Conservation (phyloP, 805 yeast genomes). For the Starmerella bombicola region DNA sequence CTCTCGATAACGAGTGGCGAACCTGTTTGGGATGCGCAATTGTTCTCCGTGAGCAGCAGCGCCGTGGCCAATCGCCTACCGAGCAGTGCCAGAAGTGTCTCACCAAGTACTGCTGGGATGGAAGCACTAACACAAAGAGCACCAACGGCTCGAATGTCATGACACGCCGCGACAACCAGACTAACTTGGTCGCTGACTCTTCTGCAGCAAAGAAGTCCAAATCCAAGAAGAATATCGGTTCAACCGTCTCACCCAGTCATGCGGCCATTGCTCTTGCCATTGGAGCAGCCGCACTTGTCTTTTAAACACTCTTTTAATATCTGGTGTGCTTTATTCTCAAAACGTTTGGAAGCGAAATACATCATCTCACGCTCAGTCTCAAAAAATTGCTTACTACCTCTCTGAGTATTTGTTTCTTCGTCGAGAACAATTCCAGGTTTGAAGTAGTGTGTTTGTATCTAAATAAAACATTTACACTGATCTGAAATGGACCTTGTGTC, state of each 20-base stretch:
- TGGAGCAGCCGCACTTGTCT: not conserved
- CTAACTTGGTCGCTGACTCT: slow-evolving; percentile 15
- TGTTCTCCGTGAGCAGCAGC: slow-evolving; percentile 67
- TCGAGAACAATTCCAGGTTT: too few species aligned
- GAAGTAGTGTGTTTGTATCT: too few species aligned
- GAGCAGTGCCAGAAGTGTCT: slow-evolving; percentile 68
- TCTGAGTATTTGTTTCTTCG: too few species aligned
- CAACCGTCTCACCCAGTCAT: not conserved
- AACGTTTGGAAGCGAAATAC: too few species aligned
- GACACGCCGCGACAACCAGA: slow-evolving; percentile 29
- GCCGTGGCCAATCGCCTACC: slow-evolving; percentile 45
- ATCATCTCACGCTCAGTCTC: too few species aligned
- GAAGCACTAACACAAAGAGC: slow-evolving; percentile 25
- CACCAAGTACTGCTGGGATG: slow-evolving; percentile 68
- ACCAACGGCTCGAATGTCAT: slow-evolving; percentile 5
- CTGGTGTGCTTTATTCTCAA: too few species aligned
- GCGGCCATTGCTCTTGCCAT: not conserved
- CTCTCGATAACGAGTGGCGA: slow-evolving; percentile 58
- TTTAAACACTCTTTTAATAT: not conserved
- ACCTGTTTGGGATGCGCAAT: slow-evolving; percentile 79
- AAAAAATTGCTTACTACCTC: too few species aligned
- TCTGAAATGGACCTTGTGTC: too few species aligned
- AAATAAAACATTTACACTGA: too few species aligned
- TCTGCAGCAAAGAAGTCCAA: not conserved
- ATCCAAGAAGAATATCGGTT: slow-evolving; percentile 1